phyloP scores from a whole-genome alignment of 768 basidiomycete species.

The Podaxis sp. region DNA sequence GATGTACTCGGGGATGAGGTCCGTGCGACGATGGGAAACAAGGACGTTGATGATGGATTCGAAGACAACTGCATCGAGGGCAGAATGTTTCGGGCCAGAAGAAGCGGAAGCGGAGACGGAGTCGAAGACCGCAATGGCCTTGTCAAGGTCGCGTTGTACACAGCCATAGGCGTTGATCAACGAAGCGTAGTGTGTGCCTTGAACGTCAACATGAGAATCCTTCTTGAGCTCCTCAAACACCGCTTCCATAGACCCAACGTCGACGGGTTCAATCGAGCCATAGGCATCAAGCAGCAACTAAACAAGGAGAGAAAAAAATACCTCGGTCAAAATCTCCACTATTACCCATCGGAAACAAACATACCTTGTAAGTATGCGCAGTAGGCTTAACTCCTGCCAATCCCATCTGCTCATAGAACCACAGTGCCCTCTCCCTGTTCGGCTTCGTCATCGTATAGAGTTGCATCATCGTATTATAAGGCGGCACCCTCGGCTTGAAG shows the following conservation, averaged over 20 bases:
- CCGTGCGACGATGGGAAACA: slow-evolving; percentile 73
- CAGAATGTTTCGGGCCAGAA: slow-evolving; percentile 42
- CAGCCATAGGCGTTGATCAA: slow-evolving; percentile 90
- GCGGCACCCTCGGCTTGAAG: slow-evolving; percentile 89
- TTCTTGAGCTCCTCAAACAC: slow-evolving; percentile 61
- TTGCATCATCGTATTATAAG: slow-evolving; percentile 99
- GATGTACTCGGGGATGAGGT: slow-evolving; percentile 72
- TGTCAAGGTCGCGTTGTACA: slow-evolving; percentile 71
- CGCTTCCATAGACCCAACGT: slow-evolving; percentile 67
- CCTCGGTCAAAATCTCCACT: slow-evolving; percentile 4
- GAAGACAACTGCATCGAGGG: slow-evolving; percentile 83
- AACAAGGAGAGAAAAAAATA: neutral
- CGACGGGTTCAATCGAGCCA: slow-evolving; percentile 81
- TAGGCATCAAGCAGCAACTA: slow-evolving; percentile 89
- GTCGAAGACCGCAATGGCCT: slow-evolving; percentile 77
- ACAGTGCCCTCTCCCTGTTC: slow-evolving; percentile 71
- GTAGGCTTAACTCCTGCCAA: slow-evolving; percentile 68
- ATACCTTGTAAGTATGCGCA: slow-evolving; percentile 91
- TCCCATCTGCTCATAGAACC: slow-evolving; percentile 70
- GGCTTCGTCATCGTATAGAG: slow-evolving; percentile 91
- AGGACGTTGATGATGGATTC: slow-evolving; percentile 90
- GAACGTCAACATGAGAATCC: slow-evolving; percentile 42
- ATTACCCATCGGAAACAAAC: slow-evolving; percentile 18
- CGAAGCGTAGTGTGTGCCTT: slow-evolving; percentile 64
- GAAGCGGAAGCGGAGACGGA: slow-evolving; percentile 51